These are phyloP conservation scores for Fusarium dimerum DNA, from an alignment of 2,329 filamentous ascomycete genomes.

Conservation along the genomic window DNA sequence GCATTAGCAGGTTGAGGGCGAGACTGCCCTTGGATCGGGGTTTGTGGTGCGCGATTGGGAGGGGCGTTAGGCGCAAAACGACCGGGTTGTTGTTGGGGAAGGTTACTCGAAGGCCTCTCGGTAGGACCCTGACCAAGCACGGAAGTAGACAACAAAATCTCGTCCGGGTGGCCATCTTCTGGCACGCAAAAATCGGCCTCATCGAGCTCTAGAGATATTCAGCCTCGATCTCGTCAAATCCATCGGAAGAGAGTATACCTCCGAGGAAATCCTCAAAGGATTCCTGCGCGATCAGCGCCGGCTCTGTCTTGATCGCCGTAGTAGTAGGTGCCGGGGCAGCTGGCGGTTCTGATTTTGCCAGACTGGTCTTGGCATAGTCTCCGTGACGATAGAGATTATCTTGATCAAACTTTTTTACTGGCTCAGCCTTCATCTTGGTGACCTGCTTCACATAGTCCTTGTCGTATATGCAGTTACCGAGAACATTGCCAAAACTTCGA, in stretches of 20 bases:
- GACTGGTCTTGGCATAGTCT: constrained; percentile 68
- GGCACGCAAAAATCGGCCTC: constrained; percentile 74
- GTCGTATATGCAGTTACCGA: constrained; percentile 99
- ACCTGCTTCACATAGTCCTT: constrained; percentile 90
- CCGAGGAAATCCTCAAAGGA: constrained; percentile 55
- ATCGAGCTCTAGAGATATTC: constrained; percentile 63
- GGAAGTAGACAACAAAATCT: constrained; percentile 59
- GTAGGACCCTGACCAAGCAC: constrained; percentile 17
- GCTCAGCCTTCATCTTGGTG: constrained; percentile 81
- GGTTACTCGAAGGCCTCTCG: constrained; percentile 22
- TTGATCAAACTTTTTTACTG: constrained; percentile 72
- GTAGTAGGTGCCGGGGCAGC: constrained; percentile 7
- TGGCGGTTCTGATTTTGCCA: constrained; percentile 28
- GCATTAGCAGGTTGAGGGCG: constrained; percentile 23
- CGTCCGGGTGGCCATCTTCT: constrained; percentile 73
- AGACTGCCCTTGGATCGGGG: constrained; percentile 33
- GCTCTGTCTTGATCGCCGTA: constrained; percentile 32
- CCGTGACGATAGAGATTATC: constrained; percentile 79
- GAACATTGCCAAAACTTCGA: constrained; percentile 89
- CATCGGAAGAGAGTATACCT: constrained; percentile 44
- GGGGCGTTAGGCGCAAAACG: constrained; percentile 20
- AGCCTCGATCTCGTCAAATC: constrained; percentile 40
- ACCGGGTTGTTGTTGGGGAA: constrained; percentile 21
- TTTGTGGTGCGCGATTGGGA: constrained; percentile 32
- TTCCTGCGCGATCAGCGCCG: constrained; percentile 31